Evolutionary conservation across 192 early-diverging fungal species (phyloP).

Genomic region (Backusella tuberculispora): DNA sequence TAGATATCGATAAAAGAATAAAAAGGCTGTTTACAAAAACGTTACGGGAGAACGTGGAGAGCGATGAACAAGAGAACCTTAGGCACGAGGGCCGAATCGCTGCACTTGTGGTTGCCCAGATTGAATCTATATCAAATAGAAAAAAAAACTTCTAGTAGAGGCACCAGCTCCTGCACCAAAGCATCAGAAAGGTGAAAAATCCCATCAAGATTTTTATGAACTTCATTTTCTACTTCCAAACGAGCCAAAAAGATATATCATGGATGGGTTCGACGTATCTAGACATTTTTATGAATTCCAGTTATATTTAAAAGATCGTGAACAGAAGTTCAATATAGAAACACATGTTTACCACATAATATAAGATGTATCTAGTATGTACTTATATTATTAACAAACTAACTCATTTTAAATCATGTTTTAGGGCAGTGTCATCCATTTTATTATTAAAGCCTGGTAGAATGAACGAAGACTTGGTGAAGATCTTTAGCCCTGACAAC

Average conservation of each 20-base stretch:
- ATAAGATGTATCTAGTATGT: neutral
- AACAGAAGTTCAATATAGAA: neutral
- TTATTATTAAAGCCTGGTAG: neutral
- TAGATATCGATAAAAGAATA: neutral
- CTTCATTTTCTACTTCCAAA: neutral
- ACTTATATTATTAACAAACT: neutral
- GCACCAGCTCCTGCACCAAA: neutral
- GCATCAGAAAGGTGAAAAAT: neutral
- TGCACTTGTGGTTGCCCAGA: neutral
- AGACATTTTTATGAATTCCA: neutral
- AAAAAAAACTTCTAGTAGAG: neutral
- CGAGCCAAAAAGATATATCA: neutral
- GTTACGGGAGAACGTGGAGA: neutral
- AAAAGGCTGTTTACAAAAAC: neutral
- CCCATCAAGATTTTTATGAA: neutral
- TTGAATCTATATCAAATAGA: neutral
- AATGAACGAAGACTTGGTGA: neutral
- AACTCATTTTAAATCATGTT: neutral
- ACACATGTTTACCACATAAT: neutral
- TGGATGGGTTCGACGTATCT: neutral
- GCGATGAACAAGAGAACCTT: neutral
- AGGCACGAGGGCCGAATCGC: neutral
- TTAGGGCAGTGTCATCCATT: constrained; percentile 2
- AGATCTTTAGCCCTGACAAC: neutral
- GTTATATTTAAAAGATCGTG: neutral